phyloP scores from a whole-genome alignment of 768 basidiomycete genomes.

The Lactifluus hygrophoroides region DNA sequence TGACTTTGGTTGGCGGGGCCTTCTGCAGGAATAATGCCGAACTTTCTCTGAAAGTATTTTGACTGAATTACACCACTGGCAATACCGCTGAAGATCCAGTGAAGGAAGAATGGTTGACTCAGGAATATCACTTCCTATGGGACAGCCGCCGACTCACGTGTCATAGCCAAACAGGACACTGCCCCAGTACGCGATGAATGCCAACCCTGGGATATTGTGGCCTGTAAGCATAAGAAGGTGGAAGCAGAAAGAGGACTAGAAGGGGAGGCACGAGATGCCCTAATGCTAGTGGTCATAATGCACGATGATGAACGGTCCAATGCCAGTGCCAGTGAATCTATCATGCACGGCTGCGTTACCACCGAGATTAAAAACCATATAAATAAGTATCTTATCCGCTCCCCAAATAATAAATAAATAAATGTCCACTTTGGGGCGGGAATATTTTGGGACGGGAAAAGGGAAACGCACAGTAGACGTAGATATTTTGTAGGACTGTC shows the following conservation, averaged over 20 bases:
- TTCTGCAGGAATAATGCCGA: constrained; percentile 44
- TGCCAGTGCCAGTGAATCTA: too few relatives aligned
- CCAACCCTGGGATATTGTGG: constrained; percentile 43
- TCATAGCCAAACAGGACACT: constrained; percentile 78
- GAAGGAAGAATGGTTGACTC: constrained; percentile 11
- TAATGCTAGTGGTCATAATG: too few relatives aligned
- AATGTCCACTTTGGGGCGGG: too few relatives aligned
- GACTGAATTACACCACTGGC: constrained; percentile 63
- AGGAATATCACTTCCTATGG: constrained; percentile 4
- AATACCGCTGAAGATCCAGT: too few relatives aligned
- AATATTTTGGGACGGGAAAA: too few relatives aligned
- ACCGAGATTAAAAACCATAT: too few relatives aligned
- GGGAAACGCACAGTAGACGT: constrained; percentile 52
- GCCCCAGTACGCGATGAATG: constrained; percentile 69
- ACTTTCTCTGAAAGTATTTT: constrained; percentile 50
- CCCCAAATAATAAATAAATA: too few relatives aligned
- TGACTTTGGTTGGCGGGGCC: constrained; percentile 34
- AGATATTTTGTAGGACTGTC: constrained; percentile 39
- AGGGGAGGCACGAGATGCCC: background rate
- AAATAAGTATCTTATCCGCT: background rate
- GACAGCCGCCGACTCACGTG: constrained; percentile 38
- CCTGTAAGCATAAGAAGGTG: background rate
- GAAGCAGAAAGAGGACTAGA: background rate
- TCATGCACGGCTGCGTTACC: too few relatives aligned
- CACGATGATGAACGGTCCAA: too few relatives aligned